Evolutionary conservation across 2,329 filamentous ascomycete genomes (phyloP).

Genomic region (Trichoderma endophyticum): DNA sequence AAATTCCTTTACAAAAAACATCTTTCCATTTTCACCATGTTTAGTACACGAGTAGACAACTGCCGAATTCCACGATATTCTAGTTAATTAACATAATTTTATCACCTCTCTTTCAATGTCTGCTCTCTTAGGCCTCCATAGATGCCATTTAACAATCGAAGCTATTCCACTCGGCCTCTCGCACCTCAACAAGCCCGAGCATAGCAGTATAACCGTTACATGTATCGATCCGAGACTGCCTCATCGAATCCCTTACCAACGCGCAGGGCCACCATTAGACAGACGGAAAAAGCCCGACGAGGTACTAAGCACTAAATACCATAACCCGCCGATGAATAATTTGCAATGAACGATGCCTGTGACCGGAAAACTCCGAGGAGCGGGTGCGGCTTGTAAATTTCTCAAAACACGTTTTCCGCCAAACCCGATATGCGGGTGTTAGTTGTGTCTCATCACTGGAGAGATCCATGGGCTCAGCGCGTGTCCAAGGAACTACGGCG

Average conservation of each 20-base stretch:
- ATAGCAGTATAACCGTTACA: background rate
- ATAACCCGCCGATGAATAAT: background rate
- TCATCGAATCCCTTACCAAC: background rate
- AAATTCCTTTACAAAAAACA: background rate
- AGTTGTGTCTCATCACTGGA: background rate
- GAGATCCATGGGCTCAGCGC: background rate
- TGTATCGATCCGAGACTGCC: background rate
- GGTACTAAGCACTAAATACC: background rate
- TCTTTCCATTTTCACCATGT: background rate
- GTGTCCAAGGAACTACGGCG: background rate
- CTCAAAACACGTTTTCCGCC: background rate
- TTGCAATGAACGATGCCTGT: background rate
- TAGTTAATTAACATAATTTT: background rate
- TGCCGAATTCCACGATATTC: background rate
- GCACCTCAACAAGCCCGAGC: background rate
- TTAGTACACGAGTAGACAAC: background rate
- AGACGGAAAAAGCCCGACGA: background rate
- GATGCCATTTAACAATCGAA: background rate
- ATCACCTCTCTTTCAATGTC: background rate
- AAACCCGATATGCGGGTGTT: background rate
- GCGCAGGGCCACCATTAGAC: background rate
- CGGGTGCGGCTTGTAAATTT: background rate
- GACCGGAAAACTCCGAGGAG: background rate
- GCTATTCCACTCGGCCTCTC: background rate
- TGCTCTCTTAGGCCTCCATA: background rate